phyloP scores from a whole-genome alignment of 2,329 filamentous ascomycete genomes.

The Sclerotiophoma versabilis region DNA sequence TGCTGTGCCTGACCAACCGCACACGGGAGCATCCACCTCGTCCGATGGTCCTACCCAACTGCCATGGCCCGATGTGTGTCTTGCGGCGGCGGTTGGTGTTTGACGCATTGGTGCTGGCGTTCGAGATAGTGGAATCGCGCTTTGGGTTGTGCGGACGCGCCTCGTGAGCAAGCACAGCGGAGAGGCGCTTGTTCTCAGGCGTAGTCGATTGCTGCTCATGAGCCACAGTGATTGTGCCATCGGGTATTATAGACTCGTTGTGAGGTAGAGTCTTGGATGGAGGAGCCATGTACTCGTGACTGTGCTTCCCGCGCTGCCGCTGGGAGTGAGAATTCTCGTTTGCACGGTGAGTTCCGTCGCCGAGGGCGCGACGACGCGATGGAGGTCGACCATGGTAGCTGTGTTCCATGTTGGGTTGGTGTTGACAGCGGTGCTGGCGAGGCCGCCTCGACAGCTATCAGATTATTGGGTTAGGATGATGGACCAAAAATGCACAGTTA shows the following conservation, averaged over 20 bases:
- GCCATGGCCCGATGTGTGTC: conserved; percentile 91
- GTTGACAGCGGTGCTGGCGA: conserved; percentile 18
- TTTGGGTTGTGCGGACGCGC: conserved; percentile 57
- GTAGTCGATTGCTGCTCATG: conserved; percentile 38
- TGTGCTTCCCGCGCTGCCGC: conserved; percentile 30
- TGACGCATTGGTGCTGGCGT: conserved; percentile 62
- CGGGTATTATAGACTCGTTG: conserved; percentile 55
- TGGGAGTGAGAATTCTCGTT: conserved; percentile 37
- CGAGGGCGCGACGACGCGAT: conserved; percentile 42
- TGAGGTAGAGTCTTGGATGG: conserved; percentile 45
- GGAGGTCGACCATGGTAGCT: conserved; percentile 39
- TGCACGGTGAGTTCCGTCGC: conserved; percentile 43
- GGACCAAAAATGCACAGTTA: conserved; percentile 28
- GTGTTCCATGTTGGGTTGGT: conserved; percentile 39
- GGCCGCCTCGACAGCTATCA: conserved; percentile 16
- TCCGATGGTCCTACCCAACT: conserved; percentile 86
- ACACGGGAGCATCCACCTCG: conserved; percentile 90
- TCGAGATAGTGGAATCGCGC: conserved; percentile 62
- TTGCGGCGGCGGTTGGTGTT: conserved; percentile 61
- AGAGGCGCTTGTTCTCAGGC: conserved; percentile 61
- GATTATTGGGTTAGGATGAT: conserved; percentile 21
- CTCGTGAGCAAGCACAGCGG: conserved; percentile 58
- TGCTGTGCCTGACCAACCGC: conserved; percentile 79
- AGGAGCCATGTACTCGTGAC: conserved; percentile 23
- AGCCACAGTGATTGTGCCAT: conserved; percentile 53